Evolutionary conservation across 1,284 basidiomycete genomes (phyloP), one percentile per base, ranked within the genome.

Genomic region (Cutaneotrichosporon cyanovorans): DNA sequence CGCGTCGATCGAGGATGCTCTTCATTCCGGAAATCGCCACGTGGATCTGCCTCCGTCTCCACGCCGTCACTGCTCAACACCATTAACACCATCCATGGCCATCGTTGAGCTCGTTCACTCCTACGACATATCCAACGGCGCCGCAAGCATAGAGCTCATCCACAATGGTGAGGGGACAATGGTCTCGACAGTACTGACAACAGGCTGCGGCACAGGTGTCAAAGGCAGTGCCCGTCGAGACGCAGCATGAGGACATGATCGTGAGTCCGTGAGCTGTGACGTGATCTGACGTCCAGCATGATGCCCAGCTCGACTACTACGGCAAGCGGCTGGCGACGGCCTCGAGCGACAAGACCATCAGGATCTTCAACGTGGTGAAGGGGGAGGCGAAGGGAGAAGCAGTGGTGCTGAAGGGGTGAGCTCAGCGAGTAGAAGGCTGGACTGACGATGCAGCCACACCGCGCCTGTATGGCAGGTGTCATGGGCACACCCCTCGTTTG

Each of bases 401-500:
- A 7, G 69, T 91, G 46, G 84, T 85, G 4, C 75, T 93, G 48
- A 88, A 85, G 69, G 89, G 89, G 89, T 92, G 57, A 55, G 81
- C 72, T 16, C 8, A 18, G 23, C 32, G 11, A 44, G 22, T 35
- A 16, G 16, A 18, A 19, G 19, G 35, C 32, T 32, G 15, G 33
- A n/a, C 9, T 21, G 19, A 40, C 28, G 46, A 30, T 19, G 6
- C 46, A 75, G 90, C 42, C 95, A 97, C 72, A 89, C 90, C 12
- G 91, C 92, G 15, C 93, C 93, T 4, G 90, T 98, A 31, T 97
- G 93, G 92, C 91, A 95, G 69, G 84, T 98, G 40, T 82, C 91
- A n/a, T 98, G 93, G 95, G 93, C 88, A 7, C 92, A 98, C 64
- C 93, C 95, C 7, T 92, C 90, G 68, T 92, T 89, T 60, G 93